Conservation (phyloP, 1,139 yeast species). For the Candida gigantensis region DNA sequence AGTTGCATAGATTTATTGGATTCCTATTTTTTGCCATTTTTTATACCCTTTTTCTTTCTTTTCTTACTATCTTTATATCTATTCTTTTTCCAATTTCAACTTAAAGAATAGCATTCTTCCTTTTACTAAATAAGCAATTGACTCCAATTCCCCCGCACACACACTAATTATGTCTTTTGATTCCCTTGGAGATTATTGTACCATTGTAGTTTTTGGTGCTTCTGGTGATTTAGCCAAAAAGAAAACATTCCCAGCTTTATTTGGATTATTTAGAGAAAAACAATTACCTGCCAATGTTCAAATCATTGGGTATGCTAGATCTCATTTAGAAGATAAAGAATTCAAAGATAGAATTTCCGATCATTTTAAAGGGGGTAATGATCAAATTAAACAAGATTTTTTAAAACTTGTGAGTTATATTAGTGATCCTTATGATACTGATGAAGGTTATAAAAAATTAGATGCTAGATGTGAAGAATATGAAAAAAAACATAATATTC, state of each 20-base stretch:
- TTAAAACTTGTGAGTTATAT: conserved; percentile 65
- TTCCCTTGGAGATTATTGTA: conserved; percentile 60
- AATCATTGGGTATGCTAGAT: conserved; percentile 91
- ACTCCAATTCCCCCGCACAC: background rate
- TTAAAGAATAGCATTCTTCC: too few relatives aligned
- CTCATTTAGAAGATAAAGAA: conserved; percentile 66
- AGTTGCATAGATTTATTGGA: too few relatives aligned
- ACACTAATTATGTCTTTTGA: conserved; percentile 4
- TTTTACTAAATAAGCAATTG: too few relatives aligned
- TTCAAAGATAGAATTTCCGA: conserved; percentile 66
- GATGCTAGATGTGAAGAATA: conserved; percentile 55
- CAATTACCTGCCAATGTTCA: conserved; percentile 67
- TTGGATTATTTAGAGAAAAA: conserved; percentile 76
- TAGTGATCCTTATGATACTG: conserved; percentile 76
- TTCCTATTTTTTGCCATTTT: too few relatives aligned
- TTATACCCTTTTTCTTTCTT: too few relatives aligned
- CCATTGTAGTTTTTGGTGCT: conserved; percentile 90
- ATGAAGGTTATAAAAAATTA: conserved; percentile 68
- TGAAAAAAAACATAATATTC: conserved; percentile 50
- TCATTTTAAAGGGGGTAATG: conserved; percentile 57
- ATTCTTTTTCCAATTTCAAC: too few relatives aligned
- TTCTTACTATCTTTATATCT: too few relatives aligned
- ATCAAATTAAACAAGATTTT: conserved; percentile 61
- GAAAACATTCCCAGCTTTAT: conserved; percentile 85
- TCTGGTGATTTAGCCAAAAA: conserved; percentile 97